A percentile compares a stretch with the other conserved stretches of the same genome.
Evolutionary conservation across 2,329 filamentous ascomycete species (phyloP).

Genomic region (Clarireedia homoeocarpa): DNA sequence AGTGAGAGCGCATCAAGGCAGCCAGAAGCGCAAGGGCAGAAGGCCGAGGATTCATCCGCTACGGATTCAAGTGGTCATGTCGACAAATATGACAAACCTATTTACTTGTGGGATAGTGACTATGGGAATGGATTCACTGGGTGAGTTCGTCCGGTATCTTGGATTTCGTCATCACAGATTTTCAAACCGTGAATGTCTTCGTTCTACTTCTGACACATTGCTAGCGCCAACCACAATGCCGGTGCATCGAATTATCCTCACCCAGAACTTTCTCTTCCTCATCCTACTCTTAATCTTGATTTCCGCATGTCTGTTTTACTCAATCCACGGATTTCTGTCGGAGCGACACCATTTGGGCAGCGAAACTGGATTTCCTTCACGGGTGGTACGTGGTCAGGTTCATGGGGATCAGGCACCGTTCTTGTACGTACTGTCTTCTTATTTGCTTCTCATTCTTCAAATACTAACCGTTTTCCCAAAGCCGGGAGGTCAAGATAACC

Average conservation of each 20-base stretch:
- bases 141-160: background rate
- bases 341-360: conserved; percentile 33
- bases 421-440: conserved; percentile 23
- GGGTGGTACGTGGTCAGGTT: conserved; percentile 40
- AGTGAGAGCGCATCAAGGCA: background rate
- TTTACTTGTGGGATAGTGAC: background rate
- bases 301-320: conserved; percentile 42
- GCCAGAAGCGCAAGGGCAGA: background rate
- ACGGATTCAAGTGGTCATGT: background rate
- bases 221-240: background rate
- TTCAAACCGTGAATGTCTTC: background rate
- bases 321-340: conserved; percentile 37
- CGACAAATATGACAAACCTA: background rate
- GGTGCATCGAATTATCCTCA: conserved; percentile 6
- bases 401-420: conserved; percentile 41
- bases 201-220: background rate
- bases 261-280: conserved; percentile 26
- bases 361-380: conserved; percentile 44
- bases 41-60: background rate
- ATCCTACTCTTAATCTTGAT: conserved; percentile 40
- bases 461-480: conserved; percentile 9
- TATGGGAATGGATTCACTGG: background rate
- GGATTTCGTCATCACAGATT: too few relatives aligned
- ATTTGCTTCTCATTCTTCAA: background rate
- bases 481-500: conserved; percentile 33